phyloP scores from a whole-genome alignment of 2,329 filamentous ascomycete species.

The Teratosphaeria destructans region DNA sequence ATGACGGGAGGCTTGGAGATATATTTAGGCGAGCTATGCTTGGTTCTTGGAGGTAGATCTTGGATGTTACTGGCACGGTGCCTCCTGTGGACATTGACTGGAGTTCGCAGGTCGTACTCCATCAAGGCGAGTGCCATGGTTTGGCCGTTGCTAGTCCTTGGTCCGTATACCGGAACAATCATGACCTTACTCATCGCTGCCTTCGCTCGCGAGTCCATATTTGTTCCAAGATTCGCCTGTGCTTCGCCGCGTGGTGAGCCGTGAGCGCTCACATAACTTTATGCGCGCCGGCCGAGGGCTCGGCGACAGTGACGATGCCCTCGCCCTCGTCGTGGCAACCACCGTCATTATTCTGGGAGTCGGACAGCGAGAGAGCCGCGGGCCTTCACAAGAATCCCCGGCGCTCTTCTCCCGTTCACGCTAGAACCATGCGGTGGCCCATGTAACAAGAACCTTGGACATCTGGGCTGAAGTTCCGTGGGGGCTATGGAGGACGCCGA shows the following conservation, averaged over 20 bases:
- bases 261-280: too few species aligned
- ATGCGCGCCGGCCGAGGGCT: too few species aligned
- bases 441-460: background rate
- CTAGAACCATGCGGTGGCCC: background rate
- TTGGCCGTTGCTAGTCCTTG: background rate
- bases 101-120: background rate
- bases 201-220: too few species aligned
- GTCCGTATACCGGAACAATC: too few species aligned
- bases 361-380: background rate
- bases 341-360: too few species aligned
- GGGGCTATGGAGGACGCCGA: background rate
- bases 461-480: background rate
- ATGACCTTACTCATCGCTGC: too few species aligned
- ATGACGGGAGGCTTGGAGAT: too few species aligned
- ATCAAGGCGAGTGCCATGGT: background rate
- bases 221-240: too few species aligned
- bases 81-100: background rate
- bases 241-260: too few species aligned
- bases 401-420: background rate
- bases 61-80: too few species aligned
- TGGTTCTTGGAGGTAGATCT: background rate
- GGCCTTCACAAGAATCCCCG: background rate
- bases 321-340: too few species aligned
- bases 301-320: too few species aligned
- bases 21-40: background rate